Conservation (phyloP, 1,139 yeast genomes). For the Candida freyschussii region DNA sequence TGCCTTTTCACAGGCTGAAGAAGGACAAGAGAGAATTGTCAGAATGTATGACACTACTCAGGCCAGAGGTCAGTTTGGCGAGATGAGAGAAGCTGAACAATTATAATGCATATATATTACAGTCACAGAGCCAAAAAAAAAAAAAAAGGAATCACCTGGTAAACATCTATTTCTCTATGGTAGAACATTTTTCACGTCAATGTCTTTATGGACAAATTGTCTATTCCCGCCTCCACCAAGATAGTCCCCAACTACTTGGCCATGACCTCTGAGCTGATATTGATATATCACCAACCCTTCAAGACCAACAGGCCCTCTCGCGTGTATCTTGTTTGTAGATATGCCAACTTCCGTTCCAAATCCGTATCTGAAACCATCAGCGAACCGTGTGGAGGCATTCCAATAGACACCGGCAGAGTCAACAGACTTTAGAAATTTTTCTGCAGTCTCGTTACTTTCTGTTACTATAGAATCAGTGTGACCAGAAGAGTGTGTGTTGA, state of each 20-base stretch:
- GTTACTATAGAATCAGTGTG: constrained; percentile 95
- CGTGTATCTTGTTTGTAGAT: constrained; percentile 93
- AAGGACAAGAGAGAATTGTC: constrained; percentile 85
- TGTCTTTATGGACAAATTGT: constrained; percentile 69
- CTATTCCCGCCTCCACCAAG: constrained; percentile 87
- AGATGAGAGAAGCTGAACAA: constrained; percentile 37
- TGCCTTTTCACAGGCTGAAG: constrained; percentile 95
- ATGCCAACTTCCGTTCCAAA: constrained; percentile 99
- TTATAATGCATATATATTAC: constrained; percentile 1
- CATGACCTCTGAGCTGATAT: constrained; percentile 85
- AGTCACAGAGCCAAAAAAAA: background rate
- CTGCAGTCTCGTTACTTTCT: constrained; percentile 63
- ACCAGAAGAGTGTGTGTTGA: constrained; percentile 87
- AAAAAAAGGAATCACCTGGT: background rate
- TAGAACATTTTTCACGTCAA: constrained; percentile 31
- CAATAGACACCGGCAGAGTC: constrained; percentile 98
- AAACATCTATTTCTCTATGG: constrained; percentile 4
- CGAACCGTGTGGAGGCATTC: constrained; percentile 96
- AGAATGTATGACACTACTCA: constrained; percentile 92
- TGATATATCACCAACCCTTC: constrained; percentile 96
- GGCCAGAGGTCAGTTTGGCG: constrained; percentile 50
- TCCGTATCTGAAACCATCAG: constrained; percentile 97
- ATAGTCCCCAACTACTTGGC: constrained; percentile 89
- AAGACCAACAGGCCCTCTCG: constrained; percentile 97
- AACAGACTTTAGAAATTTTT: constrained; percentile 72